Evolutionary conservation across 805 yeast genomes (phyloP), one percentile per base, ranked within the genome.

Genomic region (Suhomyces prunicola): DNA sequence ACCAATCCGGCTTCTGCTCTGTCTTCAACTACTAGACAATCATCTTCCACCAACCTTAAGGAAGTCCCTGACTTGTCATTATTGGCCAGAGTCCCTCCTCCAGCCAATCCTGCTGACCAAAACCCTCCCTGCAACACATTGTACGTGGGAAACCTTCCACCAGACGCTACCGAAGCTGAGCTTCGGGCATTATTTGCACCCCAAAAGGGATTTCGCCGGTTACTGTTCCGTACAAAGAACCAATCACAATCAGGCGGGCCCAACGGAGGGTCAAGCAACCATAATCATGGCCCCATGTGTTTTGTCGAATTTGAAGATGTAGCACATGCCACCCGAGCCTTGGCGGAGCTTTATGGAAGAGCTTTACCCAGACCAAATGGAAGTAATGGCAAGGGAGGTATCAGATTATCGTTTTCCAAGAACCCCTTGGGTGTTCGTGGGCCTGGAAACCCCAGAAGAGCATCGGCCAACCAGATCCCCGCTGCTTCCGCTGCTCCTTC

Each of bases 271-370:
- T 50, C 65, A 10, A 50, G 54, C 47, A 54, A 50, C 23, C 74
- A 71, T 54, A 81, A 82, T 59, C 96, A 88, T 72, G 98, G 99
- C 4, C 99, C 99, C 51, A 94, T 94, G 98, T 94, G 99, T 71
- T 94, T 94, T 78, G 99, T 94, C 51, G 99, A 94, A 75, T 94
- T 94, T 74, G 99, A 94, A 62, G 97, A 93, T 68, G 96, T 94
- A 50, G 86, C 88, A 3, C 87, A 83, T 70, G 99, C 99, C 1
- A 90, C 98, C 1, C 80, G 90, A 62, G 97, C 98, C 0, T 77
- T 94, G 54, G 96, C 96, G 31, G 97, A 92, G 71, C 76, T 94
- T 47, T 94, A 94, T 66, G 99, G 99, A 13, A 80, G 94, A 57
- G 90, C 94, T 9, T 79, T 94, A 62, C 96, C 96, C 29, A 81